Evolutionary conservation across 2,329 filamentous ascomycete species (phyloP), one percentile per base, ranked within the genome.

Genomic region (Verticillium nonalfalfae): DNA sequence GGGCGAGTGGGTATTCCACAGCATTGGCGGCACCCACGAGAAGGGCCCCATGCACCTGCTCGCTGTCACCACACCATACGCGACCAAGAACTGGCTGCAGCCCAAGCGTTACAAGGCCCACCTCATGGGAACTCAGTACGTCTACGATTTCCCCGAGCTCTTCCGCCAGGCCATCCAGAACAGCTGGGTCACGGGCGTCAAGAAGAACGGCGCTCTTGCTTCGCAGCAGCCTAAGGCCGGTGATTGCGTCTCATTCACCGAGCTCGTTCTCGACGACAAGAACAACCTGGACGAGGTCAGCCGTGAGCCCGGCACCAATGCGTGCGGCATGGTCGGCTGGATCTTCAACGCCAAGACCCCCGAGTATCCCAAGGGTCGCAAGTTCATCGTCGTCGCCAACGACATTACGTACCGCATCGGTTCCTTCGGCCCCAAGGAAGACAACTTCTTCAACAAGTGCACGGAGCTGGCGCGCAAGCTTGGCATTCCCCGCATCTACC

Each of bases 101-200:
- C 95, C 95, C 65, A 98, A 98, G 88, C 88, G 95, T 70, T 98
- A 99, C 88, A 97, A 97, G 89, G 95, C 95, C 68, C 95, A 99
- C 75, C 82, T 98, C 65, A 97, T 99, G 93, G 95, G 95, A 66
- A 99, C 95, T 34, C 95, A 99, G 78, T 99, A 97, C 74, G 95
- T 98, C 60, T 99, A 99, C 75, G 95, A 99, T 78, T 99, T 99
- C 89, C 95, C 95, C 35, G 95, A 99, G 83, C 88, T 99, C 57
- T 99, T 99, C 90, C 88, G 95, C 72, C 95, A 98, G 78, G 93
- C 95, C 55, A 92, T 97, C 73, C 93, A 97, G 81, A 97, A 97
- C 83, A 90, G 86, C 78, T 99, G 95, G 95, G 79, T 81, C 72
- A 88, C 89, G 75, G 87, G 88, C 61, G 83, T 90, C 66, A 86